Conservation (phyloP, 1,284 basidiomycete species). For the Acaromyces ingoldii region DNA sequence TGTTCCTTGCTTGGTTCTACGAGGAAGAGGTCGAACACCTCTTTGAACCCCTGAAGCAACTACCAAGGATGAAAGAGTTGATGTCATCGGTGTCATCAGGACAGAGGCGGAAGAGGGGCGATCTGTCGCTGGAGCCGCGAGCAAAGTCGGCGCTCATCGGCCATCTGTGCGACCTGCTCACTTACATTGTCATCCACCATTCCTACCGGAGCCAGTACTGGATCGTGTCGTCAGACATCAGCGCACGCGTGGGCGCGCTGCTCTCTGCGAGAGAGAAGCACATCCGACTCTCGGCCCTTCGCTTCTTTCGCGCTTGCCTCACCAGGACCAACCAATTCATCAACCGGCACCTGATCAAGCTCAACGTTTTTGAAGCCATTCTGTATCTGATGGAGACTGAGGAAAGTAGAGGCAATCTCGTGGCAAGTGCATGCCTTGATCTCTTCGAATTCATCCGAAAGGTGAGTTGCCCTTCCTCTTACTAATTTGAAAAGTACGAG, state of each 20-base stretch:
- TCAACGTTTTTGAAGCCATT: slow-evolving; percentile 75
- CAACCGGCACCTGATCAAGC: slow-evolving; percentile 75
- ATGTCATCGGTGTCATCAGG: slow-evolving; percentile 19
- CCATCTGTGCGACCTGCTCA: slow-evolving; percentile 72
- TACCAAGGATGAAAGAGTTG: slow-evolving; percentile 66
- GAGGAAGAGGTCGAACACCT: slow-evolving; percentile 66
- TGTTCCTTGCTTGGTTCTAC: slow-evolving; percentile 90
- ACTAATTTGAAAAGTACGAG: not conserved
- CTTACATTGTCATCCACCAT: slow-evolving; percentile 81
- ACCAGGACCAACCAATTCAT: slow-evolving; percentile 81
- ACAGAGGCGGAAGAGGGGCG: slow-evolving; percentile 14
- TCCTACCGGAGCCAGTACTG: slow-evolving; percentile 78
- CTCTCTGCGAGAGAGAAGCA: slow-evolving; percentile 83
- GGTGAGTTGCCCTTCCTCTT: slow-evolving; percentile 9
- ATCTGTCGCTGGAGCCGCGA: slow-evolving; percentile 6
- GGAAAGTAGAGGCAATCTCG: slow-evolving; percentile 78
- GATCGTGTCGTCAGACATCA: slow-evolving; percentile 58
- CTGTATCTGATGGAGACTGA: slow-evolving; percentile 76
- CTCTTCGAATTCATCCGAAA: slow-evolving; percentile 82
- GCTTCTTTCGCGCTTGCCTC: slow-evolving; percentile 82
- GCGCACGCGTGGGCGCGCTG: slow-evolving; percentile 34
- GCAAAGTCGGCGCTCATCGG: slow-evolving; percentile 41
- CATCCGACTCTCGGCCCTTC: slow-evolving; percentile 60
- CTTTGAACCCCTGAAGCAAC: slow-evolving; percentile 70
- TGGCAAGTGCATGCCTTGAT: slow-evolving; percentile 90